Evolutionary conservation across 2,329 filamentous ascomycete genomes (phyloP).

Genomic region (Xylogone sp.): DNA sequence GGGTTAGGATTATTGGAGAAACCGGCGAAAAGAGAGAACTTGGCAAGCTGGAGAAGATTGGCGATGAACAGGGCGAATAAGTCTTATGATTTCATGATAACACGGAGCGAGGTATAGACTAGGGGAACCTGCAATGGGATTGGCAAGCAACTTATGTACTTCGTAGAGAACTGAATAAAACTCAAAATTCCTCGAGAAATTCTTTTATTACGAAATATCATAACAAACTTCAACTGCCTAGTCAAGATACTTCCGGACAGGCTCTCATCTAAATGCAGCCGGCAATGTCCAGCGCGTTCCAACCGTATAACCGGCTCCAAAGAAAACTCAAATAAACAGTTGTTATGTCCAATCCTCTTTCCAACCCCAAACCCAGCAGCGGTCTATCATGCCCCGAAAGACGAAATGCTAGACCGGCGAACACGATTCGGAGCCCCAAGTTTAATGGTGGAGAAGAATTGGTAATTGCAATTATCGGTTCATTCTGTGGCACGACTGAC

Average conservation of each 20-base stretch:
- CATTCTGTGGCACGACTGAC: constrained; percentile 32
- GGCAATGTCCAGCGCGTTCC: not conserved
- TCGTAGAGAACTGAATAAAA: not conserved
- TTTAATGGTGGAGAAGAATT: constrained; percentile 36
- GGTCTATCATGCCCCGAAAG: not conserved
- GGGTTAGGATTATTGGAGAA: constrained; percentile 79
- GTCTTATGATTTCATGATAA: not conserved
- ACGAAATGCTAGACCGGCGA: constrained; percentile 11
- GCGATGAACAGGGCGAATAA: constrained; percentile 61
- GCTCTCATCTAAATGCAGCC: constrained; percentile 16
- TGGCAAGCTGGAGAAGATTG: constrained; percentile 94
- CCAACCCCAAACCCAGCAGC: constrained; percentile 23
- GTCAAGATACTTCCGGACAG: not conserved
- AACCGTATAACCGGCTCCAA: not conserved
- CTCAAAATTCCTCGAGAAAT: too few relatives aligned
- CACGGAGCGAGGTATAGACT: not conserved
- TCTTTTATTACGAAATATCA: too few relatives aligned
- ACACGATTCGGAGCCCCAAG: constrained; percentile 38
- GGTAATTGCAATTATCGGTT: constrained; percentile 68
- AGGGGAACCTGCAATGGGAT: not conserved
- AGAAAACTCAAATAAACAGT: constrained; percentile 8
- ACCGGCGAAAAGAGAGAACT: constrained; percentile 86
- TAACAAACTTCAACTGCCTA: not conserved
- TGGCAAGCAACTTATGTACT: not conserved
- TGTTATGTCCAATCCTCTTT: constrained; percentile 52